Base-by-base conservation (phyloP, 495 filamentous ascomycete species). In the Daldinia grandis region DNA sequence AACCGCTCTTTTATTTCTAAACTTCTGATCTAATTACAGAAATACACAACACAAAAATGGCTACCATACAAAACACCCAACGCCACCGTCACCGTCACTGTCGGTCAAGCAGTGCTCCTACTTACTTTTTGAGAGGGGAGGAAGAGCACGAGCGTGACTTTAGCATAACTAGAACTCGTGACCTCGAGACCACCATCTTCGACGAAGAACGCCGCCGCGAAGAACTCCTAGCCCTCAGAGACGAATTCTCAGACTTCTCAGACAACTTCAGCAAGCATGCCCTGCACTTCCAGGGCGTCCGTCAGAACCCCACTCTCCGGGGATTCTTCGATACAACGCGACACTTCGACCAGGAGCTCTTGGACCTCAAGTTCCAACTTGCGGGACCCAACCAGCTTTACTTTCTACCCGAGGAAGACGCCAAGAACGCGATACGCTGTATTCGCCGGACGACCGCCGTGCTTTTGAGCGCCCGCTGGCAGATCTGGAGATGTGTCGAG, bases 301-400 rank as follows among this genome's bases (percentile, higher is more conserved):
- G 64, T 1, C 5, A 21, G 14, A 65, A 56, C 4, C 10, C 14
- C 0, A 15, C 15, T 3, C 10, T 54, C 19, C 53, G 17, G 1
- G 31, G 19, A 15, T 64, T 59, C 30, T 5, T 66, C 42, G 58
- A 71, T 28, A 35, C 58, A 3, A n/a, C 37, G 15, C 42, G 58
- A 1, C 54, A 54, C 2, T 72, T 63, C 38, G 54, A 58, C 28
- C 44, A 67, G 30, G 44, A 63, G 53, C 58, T 66, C 0, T 25
- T 58, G 15, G 15, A 35, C 33, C 62, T 66, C 33, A 5, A 56
- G 24, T 71, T 66, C 53, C 31, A 58, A 3, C 68, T 67, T 9
- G 21, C 12, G 25, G 63, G 58, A 0, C 69, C 58, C 4, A 33
- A 47, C 38, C 37, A 50, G 56, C 4, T 60, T 10, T 27, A 38